These are phyloP conservation scores for Ambrosiella beaveri DNA, from an alignment of 2,329 filamentous ascomycete species.

Conservation along the genomic window DNA sequence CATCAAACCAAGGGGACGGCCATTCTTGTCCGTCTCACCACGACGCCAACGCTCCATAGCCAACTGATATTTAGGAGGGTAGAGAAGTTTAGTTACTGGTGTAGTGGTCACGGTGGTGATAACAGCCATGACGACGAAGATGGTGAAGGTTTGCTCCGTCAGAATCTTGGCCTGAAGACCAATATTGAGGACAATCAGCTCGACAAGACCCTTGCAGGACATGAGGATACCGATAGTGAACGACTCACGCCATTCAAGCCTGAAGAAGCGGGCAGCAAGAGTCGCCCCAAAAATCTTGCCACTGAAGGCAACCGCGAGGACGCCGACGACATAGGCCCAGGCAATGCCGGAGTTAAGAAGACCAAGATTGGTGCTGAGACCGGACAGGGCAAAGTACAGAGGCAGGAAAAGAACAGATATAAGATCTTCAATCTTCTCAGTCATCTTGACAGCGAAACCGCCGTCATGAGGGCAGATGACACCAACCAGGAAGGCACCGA, in stretches of 20 bases:
- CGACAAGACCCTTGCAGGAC: conserved; percentile 92
- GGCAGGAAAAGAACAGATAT: conserved; percentile 71
- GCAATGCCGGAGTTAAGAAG: conserved; percentile 64
- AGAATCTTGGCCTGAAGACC: conserved; percentile 70
- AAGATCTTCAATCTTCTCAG: conserved; percentile 87
- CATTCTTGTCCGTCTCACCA: conserved; percentile 77
- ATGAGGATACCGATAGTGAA: conserved; percentile 77
- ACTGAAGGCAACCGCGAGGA: conserved; percentile 64
- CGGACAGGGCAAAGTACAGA: conserved; percentile 84
- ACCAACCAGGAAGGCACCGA: conserved; percentile 79
- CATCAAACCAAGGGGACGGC: conserved; percentile 24
- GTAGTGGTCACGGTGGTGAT: conserved; percentile 74
- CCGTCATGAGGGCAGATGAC: conserved; percentile 81
- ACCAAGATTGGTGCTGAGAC: conserved; percentile 73
- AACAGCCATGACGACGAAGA: conserved; percentile 79
- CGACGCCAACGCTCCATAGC: conserved; percentile 44
- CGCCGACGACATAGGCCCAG: conserved; percentile 79
- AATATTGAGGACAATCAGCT: conserved; percentile 78
- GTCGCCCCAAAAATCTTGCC: conserved; percentile 76
- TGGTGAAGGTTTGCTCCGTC: conserved; percentile 68
- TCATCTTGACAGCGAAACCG: conserved; percentile 78
- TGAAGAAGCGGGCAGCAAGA: conserved; percentile 56
- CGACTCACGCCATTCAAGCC: conserved; percentile 77
- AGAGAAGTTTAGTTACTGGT: conserved; percentile 54
- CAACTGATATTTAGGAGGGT: conserved; percentile 46